These are phyloP conservation scores for Trichoderma sp. DNA, from an alignment of 2,329 filamentous ascomycete genomes.

Conservation along the genomic window DNA sequence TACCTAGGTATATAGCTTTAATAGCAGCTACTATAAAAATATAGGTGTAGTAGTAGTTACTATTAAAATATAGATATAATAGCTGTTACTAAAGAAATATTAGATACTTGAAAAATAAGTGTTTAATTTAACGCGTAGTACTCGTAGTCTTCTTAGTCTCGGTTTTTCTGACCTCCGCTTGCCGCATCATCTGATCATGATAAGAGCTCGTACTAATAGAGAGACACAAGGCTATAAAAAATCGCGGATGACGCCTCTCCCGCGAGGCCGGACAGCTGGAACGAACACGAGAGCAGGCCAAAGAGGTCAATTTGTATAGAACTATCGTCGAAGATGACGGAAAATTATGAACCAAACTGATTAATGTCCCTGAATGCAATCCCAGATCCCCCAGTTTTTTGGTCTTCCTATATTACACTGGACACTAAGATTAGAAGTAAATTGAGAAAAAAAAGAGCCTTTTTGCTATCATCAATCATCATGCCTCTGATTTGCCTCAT, in stretches of 20 bases:
- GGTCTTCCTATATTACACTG: constrained; percentile 13
- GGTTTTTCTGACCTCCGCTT: too few relatives aligned
- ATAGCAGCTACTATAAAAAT: too few relatives aligned
- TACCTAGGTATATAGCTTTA: too few relatives aligned
- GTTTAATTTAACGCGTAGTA: too few relatives aligned
- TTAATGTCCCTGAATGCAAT: background rate
- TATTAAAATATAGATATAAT: too few relatives aligned
- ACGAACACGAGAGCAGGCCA: background rate
- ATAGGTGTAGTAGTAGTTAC: too few relatives aligned
- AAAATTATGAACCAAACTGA: background rate
- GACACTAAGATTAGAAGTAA: background rate
- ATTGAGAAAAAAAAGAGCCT: background rate
- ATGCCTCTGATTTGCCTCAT: constrained; percentile 13
- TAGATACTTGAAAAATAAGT: too few relatives aligned
- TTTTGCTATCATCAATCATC: constrained; percentile 15
- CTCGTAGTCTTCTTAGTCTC: too few relatives aligned
- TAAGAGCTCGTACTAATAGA: background rate
- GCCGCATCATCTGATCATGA: background rate
- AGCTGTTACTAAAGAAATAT: too few relatives aligned
- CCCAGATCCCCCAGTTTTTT: background rate
- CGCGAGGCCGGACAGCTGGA: background rate
- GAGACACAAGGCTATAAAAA: background rate
- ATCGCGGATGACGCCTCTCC: background rate
- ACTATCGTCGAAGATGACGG: constrained; percentile 1
- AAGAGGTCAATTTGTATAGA: background rate